Percentiles rank a stretch among this genome's conserved stretches.
phyloP scores from a whole-genome alignment of 1,284 basidiomycete genomes.

The Papiliotrema terrestris region DNA sequence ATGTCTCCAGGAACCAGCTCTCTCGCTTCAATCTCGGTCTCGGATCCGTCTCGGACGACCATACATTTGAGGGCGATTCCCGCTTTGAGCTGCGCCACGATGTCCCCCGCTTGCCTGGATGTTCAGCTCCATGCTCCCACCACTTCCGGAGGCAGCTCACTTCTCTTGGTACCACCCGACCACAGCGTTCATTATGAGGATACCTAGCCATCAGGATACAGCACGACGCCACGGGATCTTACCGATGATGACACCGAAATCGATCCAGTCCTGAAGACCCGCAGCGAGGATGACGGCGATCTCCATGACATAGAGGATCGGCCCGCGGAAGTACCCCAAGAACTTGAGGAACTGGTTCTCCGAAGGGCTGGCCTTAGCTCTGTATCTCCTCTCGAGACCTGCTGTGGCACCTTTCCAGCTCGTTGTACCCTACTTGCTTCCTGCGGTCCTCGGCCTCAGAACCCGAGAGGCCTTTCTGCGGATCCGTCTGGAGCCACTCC shows the following conservation, averaged over 20 bases:
- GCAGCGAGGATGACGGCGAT: constrained; percentile 57
- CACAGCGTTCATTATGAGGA: constrained; percentile 52
- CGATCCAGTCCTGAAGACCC: constrained; percentile 57
- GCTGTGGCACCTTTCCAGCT: constrained; percentile 51
- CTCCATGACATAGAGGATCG: constrained; percentile 59
- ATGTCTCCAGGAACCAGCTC: constrained; percentile 59
- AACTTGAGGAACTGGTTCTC: constrained; percentile 56
- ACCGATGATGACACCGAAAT: constrained; percentile 57
- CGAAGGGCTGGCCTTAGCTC: constrained; percentile 34
- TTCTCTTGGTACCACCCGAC: constrained; percentile 62
- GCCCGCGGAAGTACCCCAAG: constrained; percentile 53
- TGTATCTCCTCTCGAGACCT: constrained; percentile 9
- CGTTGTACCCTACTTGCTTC: constrained; percentile 52
- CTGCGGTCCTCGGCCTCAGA: constrained; percentile 47
- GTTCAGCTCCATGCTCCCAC: background rate
- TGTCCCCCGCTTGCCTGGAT: constrained; percentile 40
- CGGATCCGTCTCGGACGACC: constrained; percentile 53
- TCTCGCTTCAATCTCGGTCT: constrained; percentile 55
- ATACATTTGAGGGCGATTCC: constrained; percentile 55
- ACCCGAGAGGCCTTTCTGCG: constrained; percentile 50
- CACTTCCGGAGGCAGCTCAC: constrained; percentile 19
- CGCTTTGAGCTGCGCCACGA: constrained; percentile 54
- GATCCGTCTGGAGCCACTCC: constrained; percentile 54
- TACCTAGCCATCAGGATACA: too few species aligned
- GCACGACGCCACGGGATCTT: too few species aligned